These are phyloP conservation scores for Tulasnella calospora DNA, from an alignment of 768 basidiomycete species.

Conservation along the genomic window DNA sequence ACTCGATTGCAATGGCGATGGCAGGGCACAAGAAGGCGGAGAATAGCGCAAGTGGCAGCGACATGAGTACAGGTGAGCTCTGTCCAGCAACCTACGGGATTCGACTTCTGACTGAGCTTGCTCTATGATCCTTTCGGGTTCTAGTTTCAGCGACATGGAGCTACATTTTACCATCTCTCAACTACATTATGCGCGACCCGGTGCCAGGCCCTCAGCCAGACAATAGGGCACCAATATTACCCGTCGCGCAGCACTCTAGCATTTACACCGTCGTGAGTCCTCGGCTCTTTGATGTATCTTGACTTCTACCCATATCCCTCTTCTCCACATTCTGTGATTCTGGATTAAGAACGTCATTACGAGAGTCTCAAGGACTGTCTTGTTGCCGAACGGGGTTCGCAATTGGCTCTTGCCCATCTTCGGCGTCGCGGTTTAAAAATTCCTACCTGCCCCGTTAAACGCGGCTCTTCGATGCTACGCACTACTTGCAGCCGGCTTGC, in stretches of 20 bases:
- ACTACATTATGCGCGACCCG: constrained; percentile 28
- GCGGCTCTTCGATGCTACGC: neutral
- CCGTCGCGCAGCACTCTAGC: constrained; percentile 24
- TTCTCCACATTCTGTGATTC: neutral
- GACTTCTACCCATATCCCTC: neutral
- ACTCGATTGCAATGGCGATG: constrained; percentile 4
- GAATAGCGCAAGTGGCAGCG: constrained; percentile 24
- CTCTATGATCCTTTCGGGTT: neutral
- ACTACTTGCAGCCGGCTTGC: neutral
- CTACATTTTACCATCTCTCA: constrained; percentile 28
- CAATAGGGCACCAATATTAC: constrained; percentile 19
- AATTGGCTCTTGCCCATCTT: neutral
- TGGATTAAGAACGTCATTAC: neutral
- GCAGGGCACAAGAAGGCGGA: constrained; percentile 21
- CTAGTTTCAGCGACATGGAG: constrained; percentile 28
- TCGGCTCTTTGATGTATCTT: neutral
- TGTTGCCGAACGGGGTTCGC: neutral
- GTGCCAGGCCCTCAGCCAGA: constrained; percentile 12
- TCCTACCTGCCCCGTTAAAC: neutral
- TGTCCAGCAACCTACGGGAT: neutral
- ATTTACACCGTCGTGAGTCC: constrained; percentile 27
- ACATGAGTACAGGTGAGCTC: constrained; percentile 23
- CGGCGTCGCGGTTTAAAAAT: neutral
- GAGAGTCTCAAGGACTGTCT: neutral
- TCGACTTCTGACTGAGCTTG: neutral